Evolutionary conservation across 768 basidiomycete genomes (phyloP).

Genomic region (Russula foetens): DNA sequence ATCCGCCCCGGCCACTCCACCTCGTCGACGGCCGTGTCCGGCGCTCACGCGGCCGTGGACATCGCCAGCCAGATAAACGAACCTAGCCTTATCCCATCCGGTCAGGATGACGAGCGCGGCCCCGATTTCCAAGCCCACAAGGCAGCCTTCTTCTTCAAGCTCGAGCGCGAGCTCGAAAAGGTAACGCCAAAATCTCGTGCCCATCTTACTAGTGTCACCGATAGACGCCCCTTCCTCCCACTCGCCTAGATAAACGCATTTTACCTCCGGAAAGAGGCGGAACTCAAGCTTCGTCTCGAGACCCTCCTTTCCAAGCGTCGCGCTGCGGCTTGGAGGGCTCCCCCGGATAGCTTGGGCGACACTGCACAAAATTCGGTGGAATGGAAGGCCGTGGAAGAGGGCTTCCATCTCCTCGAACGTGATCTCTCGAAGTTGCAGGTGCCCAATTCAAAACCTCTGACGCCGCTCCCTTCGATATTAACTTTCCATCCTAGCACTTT

Average conservation of each 20-base stretch:
- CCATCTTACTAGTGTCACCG: background rate
- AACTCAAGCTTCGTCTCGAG: constrained; percentile 84
- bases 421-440: constrained; percentile 96
- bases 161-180: constrained; percentile 96
- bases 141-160: constrained; percentile 97
- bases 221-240: constrained; percentile 1
- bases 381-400: constrained; percentile 95
- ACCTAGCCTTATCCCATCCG: constrained; percentile 54
- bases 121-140: constrained; percentile 91
- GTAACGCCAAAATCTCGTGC: constrained; percentile 30
- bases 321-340: constrained; percentile 63
- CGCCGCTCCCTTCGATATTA: constrained; percentile 15
- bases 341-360: constrained; percentile 60
- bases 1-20: constrained; percentile 58
- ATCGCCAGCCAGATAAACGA: constrained; percentile 30
- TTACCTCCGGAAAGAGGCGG: constrained; percentile 95
- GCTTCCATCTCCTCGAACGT: constrained; percentile 87
- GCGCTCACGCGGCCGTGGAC: constrained; percentile 24
- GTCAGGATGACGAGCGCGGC: constrained; percentile 64
- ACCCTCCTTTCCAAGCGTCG: constrained; percentile 91
- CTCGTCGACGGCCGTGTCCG: constrained; percentile 26
- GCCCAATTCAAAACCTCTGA: constrained; percentile 17
- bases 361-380: constrained; percentile 63
- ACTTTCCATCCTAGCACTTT: constrained; percentile 57
- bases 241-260: constrained; percentile 84